Evolutionary conservation across 139 green algal species (phyloP).

Genomic region (Chlorella sp.): DNA sequence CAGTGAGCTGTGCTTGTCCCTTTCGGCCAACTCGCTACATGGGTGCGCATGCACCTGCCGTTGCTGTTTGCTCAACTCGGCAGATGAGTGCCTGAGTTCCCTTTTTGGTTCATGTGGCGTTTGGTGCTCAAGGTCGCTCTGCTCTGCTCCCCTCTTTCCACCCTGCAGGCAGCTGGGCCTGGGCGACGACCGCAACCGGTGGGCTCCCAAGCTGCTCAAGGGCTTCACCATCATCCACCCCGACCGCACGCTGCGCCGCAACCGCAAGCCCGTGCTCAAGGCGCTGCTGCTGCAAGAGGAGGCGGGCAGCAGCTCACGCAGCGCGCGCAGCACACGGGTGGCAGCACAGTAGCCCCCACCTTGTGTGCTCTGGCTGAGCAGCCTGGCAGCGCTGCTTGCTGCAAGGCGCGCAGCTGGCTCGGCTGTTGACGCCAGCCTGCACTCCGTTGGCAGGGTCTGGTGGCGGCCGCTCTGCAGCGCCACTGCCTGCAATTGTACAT

Average conservation of each 20-base stretch:
- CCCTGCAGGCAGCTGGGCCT: conserved; percentile 71
- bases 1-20: too few relatives aligned
- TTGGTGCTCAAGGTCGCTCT: too few relatives aligned
- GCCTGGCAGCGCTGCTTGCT: background rate
- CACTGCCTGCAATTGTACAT: background rate
- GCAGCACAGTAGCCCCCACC: too few relatives aligned
- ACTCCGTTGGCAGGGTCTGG: background rate
- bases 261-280: conserved; percentile 40
- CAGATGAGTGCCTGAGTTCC: too few relatives aligned
- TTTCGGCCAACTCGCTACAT: background rate
- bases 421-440: background rate
- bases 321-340: background rate
- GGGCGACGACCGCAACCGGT: conserved; percentile 63
- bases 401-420: background rate
- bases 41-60: background rate
- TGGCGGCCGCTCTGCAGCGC: background rate
- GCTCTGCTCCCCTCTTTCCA: background rate
- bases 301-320: background rate
- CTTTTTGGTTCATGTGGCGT: background rate
- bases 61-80: too few relatives aligned
- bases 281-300: conserved; percentile 37
- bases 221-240: conserved; percentile 74
- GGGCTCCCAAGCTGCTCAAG: conserved; percentile 56
- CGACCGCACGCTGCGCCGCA: conserved; percentile 77
- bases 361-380: too few relatives aligned